Percentiles rank a stretch among this genome's conserved stretches.
Evolutionary conservation across 2,329 filamentous ascomycete species (phyloP).

Genomic region (Nakataea oryzae): DNA sequence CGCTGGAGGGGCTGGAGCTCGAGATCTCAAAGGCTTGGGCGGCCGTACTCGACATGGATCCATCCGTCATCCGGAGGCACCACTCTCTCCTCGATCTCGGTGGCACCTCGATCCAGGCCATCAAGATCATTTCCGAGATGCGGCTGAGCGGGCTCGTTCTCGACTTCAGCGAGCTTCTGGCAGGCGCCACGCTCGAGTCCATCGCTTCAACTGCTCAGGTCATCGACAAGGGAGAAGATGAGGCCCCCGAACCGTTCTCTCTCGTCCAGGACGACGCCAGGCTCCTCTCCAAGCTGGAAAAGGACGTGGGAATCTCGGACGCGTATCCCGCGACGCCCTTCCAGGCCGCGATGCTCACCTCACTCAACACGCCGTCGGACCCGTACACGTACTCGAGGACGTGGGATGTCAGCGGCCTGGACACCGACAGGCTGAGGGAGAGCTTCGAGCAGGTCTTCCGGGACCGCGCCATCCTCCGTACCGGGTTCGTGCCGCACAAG

Average conservation of each 20-base stretch:
- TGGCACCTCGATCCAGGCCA: conserved; percentile 11
- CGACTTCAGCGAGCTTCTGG: conserved; percentile 3
- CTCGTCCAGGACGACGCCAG: neutral
- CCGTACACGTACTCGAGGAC: conserved; percentile 10
- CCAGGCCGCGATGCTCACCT: conserved; percentile 12
- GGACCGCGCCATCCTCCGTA: conserved; percentile 8
- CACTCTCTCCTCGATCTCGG: conserved; percentile 10
- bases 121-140: conserved; percentile 6
- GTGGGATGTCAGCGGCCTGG: conserved; percentile 7
- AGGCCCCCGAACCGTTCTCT: neutral
- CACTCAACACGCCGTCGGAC: neutral
- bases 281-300: neutral
- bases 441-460: conserved; percentile 8
- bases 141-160: conserved; percentile 3
- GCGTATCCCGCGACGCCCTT: conserved; percentile 14
- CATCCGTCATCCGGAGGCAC: conserved; percentile 1
- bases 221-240: neutral
- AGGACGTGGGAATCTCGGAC: conserved; percentile 6
- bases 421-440: conserved; percentile 4
- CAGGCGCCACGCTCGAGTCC: neutral
- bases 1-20: neutral
- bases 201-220: neutral
- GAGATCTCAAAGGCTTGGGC: conserved; percentile 7
- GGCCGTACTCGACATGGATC: conserved; percentile 7
- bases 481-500: conserved; percentile 7